Percentiles rank a stretch among this genome's conserved stretches.
These are phyloP conservation scores for Boletus rubroflammeus DNA, from an alignment of 768 basidiomycete genomes.

Conservation along the genomic window DNA sequence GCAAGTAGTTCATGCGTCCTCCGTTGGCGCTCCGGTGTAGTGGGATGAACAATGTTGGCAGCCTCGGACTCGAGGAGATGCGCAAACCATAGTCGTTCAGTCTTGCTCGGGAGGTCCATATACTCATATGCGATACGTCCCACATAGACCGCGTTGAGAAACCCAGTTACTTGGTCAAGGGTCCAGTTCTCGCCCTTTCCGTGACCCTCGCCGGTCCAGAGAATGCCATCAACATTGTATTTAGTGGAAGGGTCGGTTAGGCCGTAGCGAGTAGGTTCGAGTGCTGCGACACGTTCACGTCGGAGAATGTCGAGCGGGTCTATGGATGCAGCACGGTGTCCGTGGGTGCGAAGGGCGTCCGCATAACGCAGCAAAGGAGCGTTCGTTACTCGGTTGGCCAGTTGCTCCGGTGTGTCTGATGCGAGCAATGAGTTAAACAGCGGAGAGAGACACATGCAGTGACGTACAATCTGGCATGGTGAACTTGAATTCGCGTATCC, in stretches of 20 bases:
- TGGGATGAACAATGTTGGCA: slow-evolving; percentile 29
- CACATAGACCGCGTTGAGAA: slow-evolving; percentile 73
- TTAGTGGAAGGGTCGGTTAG: slow-evolving; percentile 47
- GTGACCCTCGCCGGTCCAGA: slow-evolving; percentile 53
- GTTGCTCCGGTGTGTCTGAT: slow-evolving; percentile 60
- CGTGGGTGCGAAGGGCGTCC: slow-evolving; percentile 82
- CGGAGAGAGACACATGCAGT: neutral
- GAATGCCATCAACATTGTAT: slow-evolving; percentile 77
- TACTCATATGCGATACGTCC: slow-evolving; percentile 89
- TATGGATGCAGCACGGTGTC: slow-evolving; percentile 79
- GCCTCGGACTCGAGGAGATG: slow-evolving; percentile 66
- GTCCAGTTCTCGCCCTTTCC: slow-evolving; percentile 51
- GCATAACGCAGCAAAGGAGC: slow-evolving; percentile 84
- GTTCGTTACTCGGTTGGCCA: slow-evolving; percentile 65
- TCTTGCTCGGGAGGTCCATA: slow-evolving; percentile 85
- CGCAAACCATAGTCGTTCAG: slow-evolving; percentile 86
- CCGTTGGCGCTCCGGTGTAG: slow-evolving; percentile 40
- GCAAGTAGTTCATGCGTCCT: slow-evolving; percentile 68
- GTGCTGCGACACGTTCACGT: slow-evolving; percentile 74
- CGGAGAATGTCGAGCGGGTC: slow-evolving; percentile 88
- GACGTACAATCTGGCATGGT: slow-evolving; percentile 69
- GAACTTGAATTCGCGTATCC: slow-evolving; percentile 58
- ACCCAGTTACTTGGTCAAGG: slow-evolving; percentile 63
- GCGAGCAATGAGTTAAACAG: neutral
- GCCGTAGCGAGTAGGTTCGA: slow-evolving; percentile 76